Evolutionary conservation across 192 early-diverging fungal species (phyloP).

Genomic region (Backusella westeae): DNA sequence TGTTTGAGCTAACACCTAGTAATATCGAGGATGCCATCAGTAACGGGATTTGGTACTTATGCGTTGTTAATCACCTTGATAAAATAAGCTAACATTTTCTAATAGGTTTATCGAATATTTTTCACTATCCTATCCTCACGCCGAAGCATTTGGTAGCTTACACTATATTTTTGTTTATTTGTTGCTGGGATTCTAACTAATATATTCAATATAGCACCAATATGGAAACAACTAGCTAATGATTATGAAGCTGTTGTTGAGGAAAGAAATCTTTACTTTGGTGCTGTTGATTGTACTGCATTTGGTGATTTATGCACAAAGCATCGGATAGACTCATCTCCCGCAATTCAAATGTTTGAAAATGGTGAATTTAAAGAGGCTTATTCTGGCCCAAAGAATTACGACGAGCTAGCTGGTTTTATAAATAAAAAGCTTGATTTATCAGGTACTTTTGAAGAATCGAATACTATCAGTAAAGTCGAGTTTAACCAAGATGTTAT

Average conservation of each 20-base stretch:
- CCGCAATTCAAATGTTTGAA: neutral
- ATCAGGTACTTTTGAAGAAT: neutral
- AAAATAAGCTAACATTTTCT: neutral
- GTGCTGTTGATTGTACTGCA: neutral
- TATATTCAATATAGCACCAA: neutral
- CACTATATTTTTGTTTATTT: neutral
- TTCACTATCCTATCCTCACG: neutral
- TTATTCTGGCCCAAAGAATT: neutral
- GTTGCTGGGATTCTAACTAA: neutral
- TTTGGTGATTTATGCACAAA: neutral
- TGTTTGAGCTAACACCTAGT: neutral
- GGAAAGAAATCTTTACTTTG: neutral
- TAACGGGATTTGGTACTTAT: neutral
- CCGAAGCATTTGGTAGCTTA: neutral
- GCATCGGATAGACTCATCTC: neutral
- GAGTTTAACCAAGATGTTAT: neutral
- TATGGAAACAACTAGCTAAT: neutral
- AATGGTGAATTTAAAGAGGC: neutral
- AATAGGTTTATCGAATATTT: neutral
- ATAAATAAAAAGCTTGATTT: neutral
- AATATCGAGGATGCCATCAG: neutral
- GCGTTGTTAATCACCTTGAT: neutral
- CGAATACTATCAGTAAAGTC: neutral
- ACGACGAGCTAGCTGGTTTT: neutral
- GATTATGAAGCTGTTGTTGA: neutral